Evolutionary conservation across 495 filamentous ascomycete species (phyloP), one percentile per base, ranked within the genome.

Genomic region (Peziza echinospora): DNA sequence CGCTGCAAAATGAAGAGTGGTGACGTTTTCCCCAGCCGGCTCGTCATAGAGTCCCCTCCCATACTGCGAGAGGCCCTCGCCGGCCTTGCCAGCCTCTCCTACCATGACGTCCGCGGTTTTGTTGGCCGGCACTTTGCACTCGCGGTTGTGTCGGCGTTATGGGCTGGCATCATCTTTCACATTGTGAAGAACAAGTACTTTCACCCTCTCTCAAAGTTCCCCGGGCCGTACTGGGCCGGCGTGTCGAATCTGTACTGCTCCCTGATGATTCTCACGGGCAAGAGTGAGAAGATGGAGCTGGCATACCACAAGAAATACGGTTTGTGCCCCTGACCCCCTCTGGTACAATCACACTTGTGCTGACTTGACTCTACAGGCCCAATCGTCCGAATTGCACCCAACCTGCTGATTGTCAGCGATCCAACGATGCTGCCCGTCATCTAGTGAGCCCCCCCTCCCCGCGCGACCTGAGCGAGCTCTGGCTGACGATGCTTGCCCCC

Each of bases 161-260:
- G n/a, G n/a, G n/a, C n/a, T n/a, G n/a, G n/a, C n/a, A n/a, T n/a
- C n/a, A n/a, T n/a, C n/a, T n/a, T n/a, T n/a, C 30, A 37, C 19
- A 17, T 37, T 11, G 30, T 63, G 4, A 62, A 60, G 49, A 63
- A 59, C 21, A 64, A 66, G 22, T 62, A 59, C 48, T 57, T 59
- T 21, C 61, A 64, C 45, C 61, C 62, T 19, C 52, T 64, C 11
- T 47, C 53, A 44, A 40, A 45, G 7, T 60, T 54, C 46, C 61
- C 61, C 5, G 62, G 62, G 5, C 62, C 59, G 2, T 51, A 56
- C 11, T 34, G 58, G 22, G 50, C 41, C 5, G 47, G 48, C 21
- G 24, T 55, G 28, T 43, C 60, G 5, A 45, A 51, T 17, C 58
- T 71, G 7, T 72, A 69, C 65, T 64, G 64, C 34, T 22, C 56